Base-by-base conservation (phyloP, 2,329 filamentous ascomycete genomes). In the Thielaviopsis punctulata region DNA sequence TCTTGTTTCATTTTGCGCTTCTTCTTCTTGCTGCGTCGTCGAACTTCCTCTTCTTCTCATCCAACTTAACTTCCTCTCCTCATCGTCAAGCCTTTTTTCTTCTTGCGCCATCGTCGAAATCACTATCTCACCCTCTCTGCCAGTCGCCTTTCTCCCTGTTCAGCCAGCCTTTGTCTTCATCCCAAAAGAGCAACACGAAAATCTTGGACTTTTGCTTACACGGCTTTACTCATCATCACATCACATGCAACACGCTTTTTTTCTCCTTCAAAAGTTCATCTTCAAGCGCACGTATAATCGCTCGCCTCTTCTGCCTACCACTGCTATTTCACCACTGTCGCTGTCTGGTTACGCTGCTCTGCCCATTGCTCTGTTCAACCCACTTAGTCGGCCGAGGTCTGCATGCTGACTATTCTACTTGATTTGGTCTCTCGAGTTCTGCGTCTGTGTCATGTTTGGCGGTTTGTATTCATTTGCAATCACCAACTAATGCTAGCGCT, bases 61-160 rank as follows among this genome's bases (percentile, higher is more conserved):
- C 30, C 10, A 36, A 36, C 13, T 36, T 15, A 12, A 9, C 25
- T 27, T 33, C 6, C 24, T 19, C n/a, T 22, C 19, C 22, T 33
- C 39, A 25, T 49, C 19, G 12, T 48, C 44, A 39, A 23, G 33
- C 48, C 45, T 18, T 52, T 46, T 44, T 44, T 15, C 19, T 48
- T 25, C 43, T 25, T 54, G 33, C 22, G n/a, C 9, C 19, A 18
- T 30, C 45, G 44, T 51, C 19, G 18, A 22, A 46, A 18, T 48
- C 19, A 13, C 33, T 51, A 27, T 52, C 33, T 48, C 23, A 45
- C 27, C 30, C 23, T 55, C 41, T 45, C 27, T 53, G 25, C 44
- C 41, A 21, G 12, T 21, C 22, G 25, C 33, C 19, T 24, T 27
- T 48, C 36, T 19, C 25, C 33, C 33, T 47, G 23, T n/a, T 33